Evolutionary conservation across 768 basidiomycete species (phyloP).

Genomic region (Boletus sp.): DNA sequence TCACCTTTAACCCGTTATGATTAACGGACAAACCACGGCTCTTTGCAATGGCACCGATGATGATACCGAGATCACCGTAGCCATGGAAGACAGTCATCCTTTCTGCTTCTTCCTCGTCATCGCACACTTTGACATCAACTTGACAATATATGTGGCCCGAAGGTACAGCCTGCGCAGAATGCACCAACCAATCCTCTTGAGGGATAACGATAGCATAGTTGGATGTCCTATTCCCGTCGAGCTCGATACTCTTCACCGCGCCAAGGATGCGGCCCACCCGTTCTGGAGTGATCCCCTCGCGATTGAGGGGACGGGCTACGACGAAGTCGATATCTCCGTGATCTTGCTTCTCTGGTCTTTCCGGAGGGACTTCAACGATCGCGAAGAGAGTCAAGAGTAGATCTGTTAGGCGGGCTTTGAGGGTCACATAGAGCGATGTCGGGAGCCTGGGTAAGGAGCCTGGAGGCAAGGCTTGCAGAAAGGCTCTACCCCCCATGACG

Average conservation of each 20-base stretch:
- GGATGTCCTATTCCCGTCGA: conserved; percentile 55
- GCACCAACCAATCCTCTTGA: conserved; percentile 37
- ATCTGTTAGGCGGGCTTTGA: conserved; percentile 47
- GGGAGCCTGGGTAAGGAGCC: conserved; percentile 61
- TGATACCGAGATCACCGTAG: conserved; percentile 74
- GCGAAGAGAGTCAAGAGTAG: conserved; percentile 47
- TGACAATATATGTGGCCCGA: conserved; percentile 36
- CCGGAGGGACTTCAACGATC: conserved; percentile 53
- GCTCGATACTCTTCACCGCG: conserved; percentile 45
- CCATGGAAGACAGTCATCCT: conserved; percentile 54
- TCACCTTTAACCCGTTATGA: conserved; percentile 58
- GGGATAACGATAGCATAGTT: conserved; percentile 58
- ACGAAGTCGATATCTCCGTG: conserved; percentile 72
- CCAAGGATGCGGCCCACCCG: conserved; percentile 42
- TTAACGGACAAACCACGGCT: conserved; percentile 52
- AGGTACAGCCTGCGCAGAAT: conserved; percentile 4
- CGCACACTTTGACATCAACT: conserved; percentile 65
- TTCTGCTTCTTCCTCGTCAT: conserved; percentile 47
- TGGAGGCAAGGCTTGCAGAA: conserved; percentile 43
- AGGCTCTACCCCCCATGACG: conserved; percentile 72
- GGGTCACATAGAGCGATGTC: conserved; percentile 47
- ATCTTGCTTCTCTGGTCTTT: conserved; percentile 64
- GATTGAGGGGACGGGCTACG: conserved; percentile 44
- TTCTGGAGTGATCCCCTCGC: conserved; percentile 32
- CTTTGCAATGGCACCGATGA: conserved; percentile 55